A percentile compares a stretch with the other conserved stretches of the same genome.
These are phyloP conservation scores for Termitomyces sp. DNA, from an alignment of 768 basidiomycete genomes.

Conservation along the genomic window DNA sequence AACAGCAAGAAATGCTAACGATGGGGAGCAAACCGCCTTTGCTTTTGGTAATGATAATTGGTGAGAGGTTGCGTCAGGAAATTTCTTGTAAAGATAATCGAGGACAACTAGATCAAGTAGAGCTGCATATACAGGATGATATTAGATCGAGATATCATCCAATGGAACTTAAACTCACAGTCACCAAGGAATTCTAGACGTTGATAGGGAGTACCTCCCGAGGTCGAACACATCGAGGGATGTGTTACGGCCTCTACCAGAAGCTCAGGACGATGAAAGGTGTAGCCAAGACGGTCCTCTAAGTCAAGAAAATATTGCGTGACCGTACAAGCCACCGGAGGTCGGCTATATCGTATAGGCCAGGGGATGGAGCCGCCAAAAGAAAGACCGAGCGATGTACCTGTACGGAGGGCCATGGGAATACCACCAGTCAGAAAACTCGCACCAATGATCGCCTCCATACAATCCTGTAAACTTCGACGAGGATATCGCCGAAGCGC, in stretches of 20 bases:
- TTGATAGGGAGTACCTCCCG: conserved; percentile 67
- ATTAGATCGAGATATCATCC: not conserved
- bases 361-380: conserved; percentile 74
- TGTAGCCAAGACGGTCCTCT: conserved; percentile 66
- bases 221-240: conserved; percentile 56
- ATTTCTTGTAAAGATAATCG: conserved; percentile 66
- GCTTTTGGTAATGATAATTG: conserved; percentile 70
- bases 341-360: conserved; percentile 49
- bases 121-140: conserved; percentile 35
- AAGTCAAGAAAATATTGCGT: conserved; percentile 49
- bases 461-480: conserved; percentile 79
- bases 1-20: conserved; percentile 68
- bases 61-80: conserved; percentile 68
- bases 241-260: conserved; percentile 84
- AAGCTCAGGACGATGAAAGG: conserved; percentile 58
- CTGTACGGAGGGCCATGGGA: conserved; percentile 59
- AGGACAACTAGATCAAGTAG: conserved; percentile 70
- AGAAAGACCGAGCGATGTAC: conserved; percentile 60
- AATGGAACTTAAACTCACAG: conserved; percentile 42
- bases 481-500: conserved; percentile 54
- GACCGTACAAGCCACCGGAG: conserved; percentile 26
- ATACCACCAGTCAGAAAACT: conserved; percentile 73
- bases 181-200: conserved; percentile 89
- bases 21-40: conserved; percentile 69
- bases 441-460: conserved; percentile 83